A percentile compares a stretch with the other conserved stretches of the same genome.
Evolutionary conservation across 306 rosid genomes (phyloP).

Genomic region (Vigna reflexopilosa): DNA sequence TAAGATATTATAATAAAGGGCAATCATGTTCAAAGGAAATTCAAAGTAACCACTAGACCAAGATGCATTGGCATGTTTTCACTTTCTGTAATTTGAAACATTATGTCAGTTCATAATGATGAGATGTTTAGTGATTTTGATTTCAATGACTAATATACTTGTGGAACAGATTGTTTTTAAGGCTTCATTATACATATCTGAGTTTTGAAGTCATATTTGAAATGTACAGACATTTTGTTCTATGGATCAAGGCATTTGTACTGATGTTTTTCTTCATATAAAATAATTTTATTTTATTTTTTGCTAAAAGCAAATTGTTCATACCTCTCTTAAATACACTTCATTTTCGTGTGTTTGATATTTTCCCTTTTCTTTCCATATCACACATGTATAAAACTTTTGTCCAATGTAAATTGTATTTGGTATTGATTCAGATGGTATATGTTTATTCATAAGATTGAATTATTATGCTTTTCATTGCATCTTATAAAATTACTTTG

Average conservation of each 20-base stretch:
- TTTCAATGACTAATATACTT: no score
- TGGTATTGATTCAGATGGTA: constrained; percentile 24
- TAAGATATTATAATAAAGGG: no score
- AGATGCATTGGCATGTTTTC: neutral
- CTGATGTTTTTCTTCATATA: no score
- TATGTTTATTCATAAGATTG: constrained; percentile 14
- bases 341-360: constrained; percentile 3
- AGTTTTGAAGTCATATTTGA: no score
- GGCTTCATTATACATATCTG: no score
- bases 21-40: no score
- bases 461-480: constrained; percentile 24
- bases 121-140: constrained; percentile 25
- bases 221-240: no score
- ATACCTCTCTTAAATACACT: neutral
- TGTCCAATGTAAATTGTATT: constrained; percentile 7
- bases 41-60: no score
- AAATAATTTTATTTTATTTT: no score
- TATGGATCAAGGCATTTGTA: no score
- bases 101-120: constrained; percentile 12
- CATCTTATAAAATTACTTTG: constrained; percentile 43
- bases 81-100: constrained; percentile 29
- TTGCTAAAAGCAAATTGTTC: constrained; percentile 1
- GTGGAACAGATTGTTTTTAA: no score
- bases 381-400: constrained; percentile 10
- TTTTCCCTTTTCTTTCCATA: neutral